Evolutionary conservation across 345 rosid species (phyloP).

Genomic region (Aquilaria sinensis): DNA sequence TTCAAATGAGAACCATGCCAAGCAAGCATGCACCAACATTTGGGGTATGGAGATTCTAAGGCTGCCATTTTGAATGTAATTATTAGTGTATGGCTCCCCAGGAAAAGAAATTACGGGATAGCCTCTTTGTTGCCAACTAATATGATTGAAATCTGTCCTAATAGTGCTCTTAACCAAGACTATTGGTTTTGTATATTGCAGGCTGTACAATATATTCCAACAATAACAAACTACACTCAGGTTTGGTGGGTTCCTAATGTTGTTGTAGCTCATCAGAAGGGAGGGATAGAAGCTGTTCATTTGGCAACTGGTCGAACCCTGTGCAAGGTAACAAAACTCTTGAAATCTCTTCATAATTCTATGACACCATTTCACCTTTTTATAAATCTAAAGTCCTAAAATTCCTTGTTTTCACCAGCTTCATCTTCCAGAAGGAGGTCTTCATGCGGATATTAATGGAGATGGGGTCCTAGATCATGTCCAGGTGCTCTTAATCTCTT

Average conservation of each 20-base stretch:
- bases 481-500: conserved; percentile 44
- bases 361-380: too few relatives aligned
- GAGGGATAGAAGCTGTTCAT: conserved; percentile 97
- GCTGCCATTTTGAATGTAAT: too few relatives aligned
- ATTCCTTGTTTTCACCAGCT: conserved; percentile 45
- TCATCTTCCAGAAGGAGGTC: conserved; percentile 97
- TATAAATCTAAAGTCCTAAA: conserved; percentile 7
- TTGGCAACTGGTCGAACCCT: conserved; percentile 92
- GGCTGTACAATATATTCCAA: conserved; percentile 66
- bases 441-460: conserved; percentile 98
- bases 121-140: too few relatives aligned
- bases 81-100: too few relatives aligned
- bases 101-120: too few relatives aligned
- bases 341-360: neutral
- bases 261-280: conserved; percentile 93
- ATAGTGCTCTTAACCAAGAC: too few relatives aligned
- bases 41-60: too few relatives aligned
- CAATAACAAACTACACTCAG: conserved; percentile 89
- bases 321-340: conserved; percentile 54
- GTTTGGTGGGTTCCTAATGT: conserved; percentile 99
- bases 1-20: too few relatives aligned
- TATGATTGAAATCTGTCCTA: too few relatives aligned
- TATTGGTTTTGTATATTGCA: conserved; percentile 23
- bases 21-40: too few relatives aligned
- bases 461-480: conserved; percentile 99